Evolutionary conservation across 768 basidiomycete genomes (phyloP).

Genomic region (Lentinula raphanica): DNA sequence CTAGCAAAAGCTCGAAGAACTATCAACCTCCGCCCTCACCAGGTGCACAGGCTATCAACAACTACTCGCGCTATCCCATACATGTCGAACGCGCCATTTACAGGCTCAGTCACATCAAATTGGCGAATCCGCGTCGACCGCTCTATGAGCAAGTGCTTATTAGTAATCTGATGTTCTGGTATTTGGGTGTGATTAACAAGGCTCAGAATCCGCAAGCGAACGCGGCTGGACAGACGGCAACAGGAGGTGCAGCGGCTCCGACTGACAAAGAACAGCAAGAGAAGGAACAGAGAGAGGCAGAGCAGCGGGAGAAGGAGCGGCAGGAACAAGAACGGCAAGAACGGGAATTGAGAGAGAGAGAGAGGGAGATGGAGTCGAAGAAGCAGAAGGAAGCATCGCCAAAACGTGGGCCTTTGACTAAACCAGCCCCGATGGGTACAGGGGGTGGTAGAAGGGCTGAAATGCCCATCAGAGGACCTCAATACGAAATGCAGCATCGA

Average conservation of each 20-base stretch:
- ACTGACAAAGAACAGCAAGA: conserved; percentile 36
- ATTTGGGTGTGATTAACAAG: conserved; percentile 95
- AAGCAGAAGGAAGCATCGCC: conserved; percentile 49
- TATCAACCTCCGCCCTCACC: conserved; percentile 61
- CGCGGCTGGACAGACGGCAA: conserved; percentile 33
- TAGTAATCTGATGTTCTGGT: conserved; percentile 99
- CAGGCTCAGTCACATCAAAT: conserved; percentile 94
- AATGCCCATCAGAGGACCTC: conserved; percentile 81
- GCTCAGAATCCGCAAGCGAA: conserved; percentile 44
- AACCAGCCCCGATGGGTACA: conserved; percentile 44
- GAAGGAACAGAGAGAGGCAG: conserved; percentile 36
- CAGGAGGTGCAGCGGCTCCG: conserved; percentile 33
- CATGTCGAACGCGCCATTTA: conserved; percentile 99
- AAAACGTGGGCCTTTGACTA: conserved; percentile 61
- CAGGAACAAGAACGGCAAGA: conserved; percentile 36
- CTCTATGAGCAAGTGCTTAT: conserved; percentile 95
- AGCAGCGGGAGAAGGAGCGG: conserved; percentile 35
- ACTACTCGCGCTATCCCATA: conserved; percentile 85
- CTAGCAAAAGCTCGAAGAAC: conserved; percentile 73
- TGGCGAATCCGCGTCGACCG: conserved; percentile 94
- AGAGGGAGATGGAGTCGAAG: conserved; percentile 45
- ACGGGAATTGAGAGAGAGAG: conserved; percentile 39
- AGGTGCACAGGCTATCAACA: conserved; percentile 32
- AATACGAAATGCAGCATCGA: conserved; percentile 91
- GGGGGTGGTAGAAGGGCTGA: conserved; percentile 67